A percentile compares a stretch with the other conserved stretches of the same genome.
phyloP scores from a whole-genome alignment of 1,284 basidiomycete species.

The Pterulicium gracile region DNA sequence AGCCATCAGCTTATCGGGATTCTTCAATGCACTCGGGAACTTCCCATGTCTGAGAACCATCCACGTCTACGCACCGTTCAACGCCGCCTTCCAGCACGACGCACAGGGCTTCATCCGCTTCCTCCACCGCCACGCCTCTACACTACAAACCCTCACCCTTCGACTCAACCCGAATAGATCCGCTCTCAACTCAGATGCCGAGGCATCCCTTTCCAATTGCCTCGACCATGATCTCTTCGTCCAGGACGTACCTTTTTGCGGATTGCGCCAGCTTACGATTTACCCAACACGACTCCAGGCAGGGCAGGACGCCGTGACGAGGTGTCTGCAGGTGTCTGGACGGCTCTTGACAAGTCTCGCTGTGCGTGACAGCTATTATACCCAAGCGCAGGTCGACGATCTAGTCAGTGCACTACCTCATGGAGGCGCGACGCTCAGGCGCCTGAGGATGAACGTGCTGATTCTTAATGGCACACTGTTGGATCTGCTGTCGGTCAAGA shows the following conservation, averaged over 20 bases:
- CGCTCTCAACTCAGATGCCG: too few relatives aligned
- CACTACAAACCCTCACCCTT: too few relatives aligned
- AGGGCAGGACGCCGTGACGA: neutral
- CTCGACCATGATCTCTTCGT: neutral
- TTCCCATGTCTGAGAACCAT: neutral
- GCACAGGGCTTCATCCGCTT: neutral
- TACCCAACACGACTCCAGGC: neutral
- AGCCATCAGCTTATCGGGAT: neutral
- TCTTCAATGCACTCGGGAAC: neutral
- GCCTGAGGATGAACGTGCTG: neutral
- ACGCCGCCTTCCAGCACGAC: neutral
- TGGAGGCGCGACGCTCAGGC: neutral
- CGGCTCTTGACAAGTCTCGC: neutral
- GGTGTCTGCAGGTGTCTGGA: neutral
- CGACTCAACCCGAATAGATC: too few relatives aligned
- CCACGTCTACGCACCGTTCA: neutral
- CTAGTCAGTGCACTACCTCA: neutral
- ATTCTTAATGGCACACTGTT: neutral
- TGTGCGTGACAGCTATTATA: neutral
- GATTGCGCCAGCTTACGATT: neutral
- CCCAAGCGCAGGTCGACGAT: neutral
- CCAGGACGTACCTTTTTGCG: neutral
- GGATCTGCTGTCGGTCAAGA: neutral
- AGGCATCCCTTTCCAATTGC: neutral
- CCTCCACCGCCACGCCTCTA: neutral